Evolutionary conservation across 2,329 filamentous ascomycete species (phyloP), one percentile per base, ranked within the genome.

Genomic region (Aspergillus sp.): DNA sequence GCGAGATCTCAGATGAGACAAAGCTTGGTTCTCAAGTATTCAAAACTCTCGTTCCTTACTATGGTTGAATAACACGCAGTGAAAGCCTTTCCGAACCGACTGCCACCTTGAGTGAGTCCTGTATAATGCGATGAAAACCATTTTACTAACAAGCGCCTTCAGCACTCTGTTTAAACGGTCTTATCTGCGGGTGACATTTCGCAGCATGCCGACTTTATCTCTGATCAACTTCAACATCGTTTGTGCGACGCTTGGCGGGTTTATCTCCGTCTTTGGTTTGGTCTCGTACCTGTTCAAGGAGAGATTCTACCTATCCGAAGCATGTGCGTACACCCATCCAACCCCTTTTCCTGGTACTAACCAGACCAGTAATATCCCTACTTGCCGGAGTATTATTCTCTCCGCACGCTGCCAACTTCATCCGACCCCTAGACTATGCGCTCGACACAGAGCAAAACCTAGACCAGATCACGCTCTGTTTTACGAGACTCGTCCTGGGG

Each of bases 231-330:
- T 96, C 81, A 96, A 96, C 75, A 89, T 95, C 63, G 84, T 92
- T 55, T 87, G 90, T 70, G 88, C 90, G 53, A 84, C 90, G 7
- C 76, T 96, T 12, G 93, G 93, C 14, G 93, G 90, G 2, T 97
- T 96, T 77, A 87, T 97, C 61, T 91, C 90, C 0, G 65, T 96
- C n/a, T 97, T 96, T 69, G 92, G 91, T 3, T 78, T 97, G 44
- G 91, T 97, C 0, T 96, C 91, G 1, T 96, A 92, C 70, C 82
- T 96, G 17, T 82, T 90, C 70, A 96, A 97, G 71, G 93, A 96
- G 77, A 89, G 87, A 57, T 93, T 90, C 70, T 96, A 96, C 72
- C 82, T 97, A 1, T 96, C 91, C 1, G 93, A 97, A 82, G 90
- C 93, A 53, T 79, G 91, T 93, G 79, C 72, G 89, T 85, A 25